phyloP scores from a whole-genome alignment of 164 flowering plant species.

The Aristolochia contorta region DNA sequence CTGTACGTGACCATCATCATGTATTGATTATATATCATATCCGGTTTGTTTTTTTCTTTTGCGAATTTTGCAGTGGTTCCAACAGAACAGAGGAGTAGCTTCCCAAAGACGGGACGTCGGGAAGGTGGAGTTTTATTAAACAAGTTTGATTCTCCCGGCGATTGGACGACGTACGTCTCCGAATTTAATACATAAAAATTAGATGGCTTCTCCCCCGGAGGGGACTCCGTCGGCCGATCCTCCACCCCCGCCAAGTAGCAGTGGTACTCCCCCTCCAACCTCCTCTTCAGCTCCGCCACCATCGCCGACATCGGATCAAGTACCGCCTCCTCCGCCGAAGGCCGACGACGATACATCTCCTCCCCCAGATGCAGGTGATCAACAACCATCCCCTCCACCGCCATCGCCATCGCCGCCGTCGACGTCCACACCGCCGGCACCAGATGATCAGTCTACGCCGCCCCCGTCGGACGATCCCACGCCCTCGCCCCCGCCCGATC shows the following conservation, averaged over 20 bases:
- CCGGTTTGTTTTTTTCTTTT: too few relatives aligned
- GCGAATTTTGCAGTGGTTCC: background rate
- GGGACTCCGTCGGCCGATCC: constrained; percentile 18
- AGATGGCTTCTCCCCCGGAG: constrained; percentile 22
- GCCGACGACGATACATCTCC: constrained; percentile 4
- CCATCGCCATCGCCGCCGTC: constrained; percentile 2
- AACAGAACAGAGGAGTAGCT: constrained; percentile 6
- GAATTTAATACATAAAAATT: background rate
- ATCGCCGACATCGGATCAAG: too few relatives aligned
- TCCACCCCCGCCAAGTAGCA: constrained; percentile 7
- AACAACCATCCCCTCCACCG: constrained; percentile 3
- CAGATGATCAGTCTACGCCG: constrained; percentile 5
- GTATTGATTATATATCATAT: too few relatives aligned
- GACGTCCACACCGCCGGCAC: background rate
- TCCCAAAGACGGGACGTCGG: background rate
- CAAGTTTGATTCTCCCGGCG: too few relatives aligned
- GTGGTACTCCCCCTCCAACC: background rate
- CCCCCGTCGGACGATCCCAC: constrained; percentile 2
- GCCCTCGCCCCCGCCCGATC: background rate
- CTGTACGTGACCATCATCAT: too few relatives aligned
- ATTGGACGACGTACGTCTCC: too few relatives aligned
- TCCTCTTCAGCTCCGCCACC: constrained; percentile 7
- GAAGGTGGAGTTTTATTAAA: constrained; percentile 7
- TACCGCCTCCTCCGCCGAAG: constrained; percentile 5
- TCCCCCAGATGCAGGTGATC: constrained; percentile 1